phyloP scores from a whole-genome alignment of 2,329 filamentous ascomycete species.

The Mollisia scopiformis region DNA sequence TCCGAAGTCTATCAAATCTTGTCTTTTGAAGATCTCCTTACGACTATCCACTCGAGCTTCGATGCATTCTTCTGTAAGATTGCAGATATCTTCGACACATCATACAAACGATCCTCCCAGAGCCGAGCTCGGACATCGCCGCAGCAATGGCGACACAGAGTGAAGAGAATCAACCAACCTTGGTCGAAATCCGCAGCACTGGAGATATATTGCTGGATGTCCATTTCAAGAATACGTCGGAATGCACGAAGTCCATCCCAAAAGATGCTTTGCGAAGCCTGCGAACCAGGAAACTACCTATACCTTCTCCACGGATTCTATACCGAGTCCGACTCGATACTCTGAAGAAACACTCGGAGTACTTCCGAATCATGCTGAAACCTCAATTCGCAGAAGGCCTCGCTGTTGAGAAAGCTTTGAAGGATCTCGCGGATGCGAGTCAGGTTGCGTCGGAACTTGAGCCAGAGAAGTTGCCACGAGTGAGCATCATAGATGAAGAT shows the following conservation, averaged over 20 bases:
- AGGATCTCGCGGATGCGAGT: slow-evolving; percentile 48
- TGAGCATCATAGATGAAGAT: slow-evolving; percentile 69
- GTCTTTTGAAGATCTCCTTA: not conserved
- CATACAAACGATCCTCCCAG: slow-evolving; percentile 21
- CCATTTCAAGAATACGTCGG: slow-evolving; percentile 62
- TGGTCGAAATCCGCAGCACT: slow-evolving; percentile 54
- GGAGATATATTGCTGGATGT: slow-evolving; percentile 71
- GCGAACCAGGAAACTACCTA: slow-evolving; percentile 25
- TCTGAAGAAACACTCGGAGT: slow-evolving; percentile 65
- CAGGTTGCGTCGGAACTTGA: slow-evolving; percentile 52
- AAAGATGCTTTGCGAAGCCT: slow-evolving; percentile 50
- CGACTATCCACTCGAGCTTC: slow-evolving; percentile 1
- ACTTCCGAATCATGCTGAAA: slow-evolving; percentile 70
- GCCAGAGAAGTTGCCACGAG: slow-evolving; percentile 58
- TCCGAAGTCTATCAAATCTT: too few relatives aligned
- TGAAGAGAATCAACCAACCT: slow-evolving; percentile 25
- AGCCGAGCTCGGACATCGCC: slow-evolving; percentile 6
- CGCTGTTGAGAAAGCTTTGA: slow-evolving; percentile 55
- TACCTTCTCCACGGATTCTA: slow-evolving; percentile 31
- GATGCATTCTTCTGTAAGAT: slow-evolving; percentile 7
- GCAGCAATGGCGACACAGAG: slow-evolving; percentile 18
- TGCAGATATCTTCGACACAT: slow-evolving; percentile 3
- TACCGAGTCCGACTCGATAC: slow-evolving; percentile 63
- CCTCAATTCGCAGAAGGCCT: slow-evolving; percentile 67
- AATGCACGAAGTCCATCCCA: slow-evolving; percentile 50